Base-by-base conservation (phyloP, 768 basidiomycete species). In the Exidia glandulosa region DNA sequence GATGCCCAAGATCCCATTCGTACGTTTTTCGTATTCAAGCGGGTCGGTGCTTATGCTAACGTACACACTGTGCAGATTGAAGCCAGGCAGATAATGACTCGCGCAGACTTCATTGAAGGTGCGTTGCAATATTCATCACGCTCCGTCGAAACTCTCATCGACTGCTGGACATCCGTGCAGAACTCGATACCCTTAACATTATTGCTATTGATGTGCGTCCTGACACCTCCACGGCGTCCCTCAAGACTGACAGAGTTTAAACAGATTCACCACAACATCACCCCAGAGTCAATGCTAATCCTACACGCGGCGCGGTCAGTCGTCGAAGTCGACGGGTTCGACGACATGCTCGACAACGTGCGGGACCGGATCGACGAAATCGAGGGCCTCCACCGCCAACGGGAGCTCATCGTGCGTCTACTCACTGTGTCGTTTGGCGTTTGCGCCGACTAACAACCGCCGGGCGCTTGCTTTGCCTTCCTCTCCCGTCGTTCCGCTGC, bases 31-130 rank as follows among this genome's bases (percentile, higher is more conserved):
- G 5, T 19, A 6, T 23, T 12, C 41, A 37, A 10, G 36, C 36
- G 36, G 3, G 19, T 37, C n/a, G 36, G 2, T 19, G 19, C 10
- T 12, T 10, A 37, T 10, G 10, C 36, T 37, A n/a, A 37, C 36
- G 2, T 37, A n/a, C n/a, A n/a, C 19, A 19, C 36, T 45, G 59
- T 61, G 45, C 79, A 77, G 84, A 85, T 84, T 75, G 79, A 78
- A 64, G 87, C 86, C 70, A 78, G 87, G 36, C 81, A 87, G 68
- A 85, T 93, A 57, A 90, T 88, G 91, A 90, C 90, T 3, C 76
- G 90, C 16, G 76, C 88, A 1, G 90, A 94, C 71, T 94, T 88
- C 68, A 70, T 94, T 65, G 87, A 86, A 69, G 82, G 87, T 88
- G 56, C 56, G 76, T 69, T 30, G 6, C 55, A 41, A 33, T 36